A percentile compares a stretch with the other conserved stretches of the same genome.
Evolutionary conservation across 768 basidiomycete genomes (phyloP).

Genomic region (Cystofilobasidium bisporidii): DNA sequence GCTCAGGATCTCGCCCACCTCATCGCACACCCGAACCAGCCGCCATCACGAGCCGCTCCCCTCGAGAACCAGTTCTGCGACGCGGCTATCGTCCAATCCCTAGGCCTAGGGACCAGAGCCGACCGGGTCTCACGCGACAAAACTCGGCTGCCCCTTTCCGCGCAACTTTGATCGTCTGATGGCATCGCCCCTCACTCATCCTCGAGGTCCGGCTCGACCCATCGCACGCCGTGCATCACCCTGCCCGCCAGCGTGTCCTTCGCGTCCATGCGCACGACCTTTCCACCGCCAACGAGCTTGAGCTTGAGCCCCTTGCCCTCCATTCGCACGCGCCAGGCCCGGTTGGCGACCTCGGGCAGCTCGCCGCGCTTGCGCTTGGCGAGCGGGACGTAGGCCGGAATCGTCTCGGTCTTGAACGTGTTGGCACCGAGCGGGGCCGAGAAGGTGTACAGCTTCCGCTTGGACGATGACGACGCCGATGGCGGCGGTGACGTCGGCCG

Average conservation of each 20-base stretch:
- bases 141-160: too few species aligned
- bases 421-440: constrained; percentile 63
- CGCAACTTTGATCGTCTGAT: too few species aligned
- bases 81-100: too few species aligned
- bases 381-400: constrained; percentile 57
- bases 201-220: not conserved
- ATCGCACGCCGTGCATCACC: not conserved
- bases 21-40: too few species aligned
- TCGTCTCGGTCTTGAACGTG: constrained; percentile 47
- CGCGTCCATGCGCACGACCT: not conserved
- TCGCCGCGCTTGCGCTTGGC: constrained; percentile 60
- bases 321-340: constrained; percentile 59
- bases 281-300: not conserved
- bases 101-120: too few species aligned
- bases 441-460: constrained; percentile 31
- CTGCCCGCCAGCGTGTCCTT: not conserved
- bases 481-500: constrained; percentile 28
- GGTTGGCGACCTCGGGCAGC: constrained; percentile 62
- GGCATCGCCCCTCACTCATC: too few species aligned
- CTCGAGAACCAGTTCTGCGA: too few species aligned
- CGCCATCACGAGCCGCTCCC: too few species aligned
- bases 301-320: constrained; percentile 25
- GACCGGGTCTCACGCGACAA: too few species aligned
- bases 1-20: too few species aligned
- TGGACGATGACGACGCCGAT: too few species aligned